Percentiles rank a stretch among this genome's conserved stretches.
phyloP scores from a whole-genome alignment of 495 filamentous ascomycete genomes.

The Talaromyces ruber region DNA sequence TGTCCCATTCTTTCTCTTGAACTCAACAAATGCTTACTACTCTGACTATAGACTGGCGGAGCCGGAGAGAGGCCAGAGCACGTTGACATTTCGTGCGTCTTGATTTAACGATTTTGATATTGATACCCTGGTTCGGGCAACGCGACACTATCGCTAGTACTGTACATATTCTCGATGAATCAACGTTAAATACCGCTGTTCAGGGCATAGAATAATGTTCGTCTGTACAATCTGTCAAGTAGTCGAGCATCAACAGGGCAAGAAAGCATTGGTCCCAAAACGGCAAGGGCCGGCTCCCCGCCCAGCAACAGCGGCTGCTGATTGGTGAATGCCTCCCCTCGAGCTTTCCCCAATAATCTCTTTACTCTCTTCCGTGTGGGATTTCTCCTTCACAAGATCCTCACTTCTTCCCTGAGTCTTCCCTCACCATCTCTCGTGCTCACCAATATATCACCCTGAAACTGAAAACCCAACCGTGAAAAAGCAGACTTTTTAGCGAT shows the following conservation, averaged over 20 bases:
- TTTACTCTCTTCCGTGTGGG: constrained; percentile 2
- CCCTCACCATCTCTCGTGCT: background rate
- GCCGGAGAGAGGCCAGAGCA: constrained; percentile 6
- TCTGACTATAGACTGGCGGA: constrained; percentile 1
- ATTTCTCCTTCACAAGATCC: background rate
- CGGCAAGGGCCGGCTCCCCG: background rate
- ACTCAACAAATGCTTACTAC: background rate
- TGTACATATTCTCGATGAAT: background rate
- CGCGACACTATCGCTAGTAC: background rate
- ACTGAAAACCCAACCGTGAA: background rate
- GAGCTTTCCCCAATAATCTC: constrained; percentile 6
- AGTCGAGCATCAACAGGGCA: background rate
- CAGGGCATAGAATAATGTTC: background rate
- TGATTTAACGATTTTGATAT: background rate
- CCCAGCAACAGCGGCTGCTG: background rate
- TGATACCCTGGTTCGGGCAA: background rate
- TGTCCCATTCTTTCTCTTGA: constrained; percentile 18
- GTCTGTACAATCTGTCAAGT: background rate
- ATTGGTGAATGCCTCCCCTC: background rate
- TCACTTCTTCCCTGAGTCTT: background rate
- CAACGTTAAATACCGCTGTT: background rate
- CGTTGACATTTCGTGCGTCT: constrained; percentile 2
- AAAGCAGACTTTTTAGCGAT: background rate
- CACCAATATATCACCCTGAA: background rate
- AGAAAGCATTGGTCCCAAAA: background rate